Evolutionary conservation across 345 rosid species (phyloP).

Genomic region (Citrus sinensis): DVS_A1.0 CM039168.1:28147501-28148000

Average conservation of each 20-base stretch:
- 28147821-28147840: conserved; percentile 60
- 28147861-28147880: conserved; percentile 6
- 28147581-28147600: conserved; percentile 49
- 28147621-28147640: conserved; percentile 88
- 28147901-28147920: conserved; percentile 54
- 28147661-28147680: conserved; percentile 62
- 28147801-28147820: conserved; percentile 62
- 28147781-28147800: conserved; percentile 75
- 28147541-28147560: neutral
- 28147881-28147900: conserved; percentile 2
- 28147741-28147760: conserved; percentile 1
- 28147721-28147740: neutral
- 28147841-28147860: conserved; percentile 16
- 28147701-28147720: conserved; percentile 1
- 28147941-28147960: conserved; percentile 89
- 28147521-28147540: neutral
- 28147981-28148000: conserved; percentile 88
- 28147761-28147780: conserved; percentile 47
- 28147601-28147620: conserved; percentile 96
- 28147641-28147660: conserved; percentile 95
- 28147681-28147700: conserved; percentile 34
- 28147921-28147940: conserved; percentile 84
- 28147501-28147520: neutral
- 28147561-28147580: neutral
- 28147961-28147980: conserved; percentile 87